A percentile compares a stretch with the other conserved stretches of the same genome.
Conservation (phyloP, 1,284 basidiomycete genomes). For the Boletellus deceptivus region DNA sequence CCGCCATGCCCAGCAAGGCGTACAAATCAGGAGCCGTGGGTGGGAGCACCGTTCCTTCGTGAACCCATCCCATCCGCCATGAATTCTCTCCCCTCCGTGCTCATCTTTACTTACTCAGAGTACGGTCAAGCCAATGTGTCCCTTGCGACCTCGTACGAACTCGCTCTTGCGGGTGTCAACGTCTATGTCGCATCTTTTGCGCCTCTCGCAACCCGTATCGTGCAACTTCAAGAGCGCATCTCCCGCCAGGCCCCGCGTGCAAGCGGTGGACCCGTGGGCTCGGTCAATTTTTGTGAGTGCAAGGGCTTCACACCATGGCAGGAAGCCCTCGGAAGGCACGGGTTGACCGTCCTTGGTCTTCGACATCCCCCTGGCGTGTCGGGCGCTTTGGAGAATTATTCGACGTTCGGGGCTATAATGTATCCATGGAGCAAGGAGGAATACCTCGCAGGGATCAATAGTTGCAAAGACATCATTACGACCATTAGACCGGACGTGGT, state of each 20-base stretch:
- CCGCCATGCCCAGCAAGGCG: too few relatives aligned
- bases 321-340: neutral
- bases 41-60: too few relatives aligned
- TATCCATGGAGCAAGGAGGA: constrained; percentile 1
- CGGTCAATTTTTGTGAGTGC: neutral
- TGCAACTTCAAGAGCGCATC: neutral
- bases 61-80: neutral
- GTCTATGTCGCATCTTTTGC: neutral
- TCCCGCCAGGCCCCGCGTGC: neutral
- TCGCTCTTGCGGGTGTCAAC: constrained; percentile 3
- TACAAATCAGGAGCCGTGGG: too few relatives aligned
- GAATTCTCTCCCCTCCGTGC: neutral
- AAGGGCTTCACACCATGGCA: neutral
- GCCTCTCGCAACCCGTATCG: neutral
- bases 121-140: neutral
- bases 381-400: neutral
- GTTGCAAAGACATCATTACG: neutral
- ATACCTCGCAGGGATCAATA: neutral
- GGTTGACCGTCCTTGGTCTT: neutral
- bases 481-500: neutral
- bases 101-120: neutral
- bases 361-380: neutral
- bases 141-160: neutral
- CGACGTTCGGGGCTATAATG: neutral
- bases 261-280: neutral